Percentiles rank a stretch among this genome's conserved stretches.
These are phyloP conservation scores for Imleria badia DNA, from an alignment of 768 basidiomycete genomes.

Conservation along the genomic window DNA sequence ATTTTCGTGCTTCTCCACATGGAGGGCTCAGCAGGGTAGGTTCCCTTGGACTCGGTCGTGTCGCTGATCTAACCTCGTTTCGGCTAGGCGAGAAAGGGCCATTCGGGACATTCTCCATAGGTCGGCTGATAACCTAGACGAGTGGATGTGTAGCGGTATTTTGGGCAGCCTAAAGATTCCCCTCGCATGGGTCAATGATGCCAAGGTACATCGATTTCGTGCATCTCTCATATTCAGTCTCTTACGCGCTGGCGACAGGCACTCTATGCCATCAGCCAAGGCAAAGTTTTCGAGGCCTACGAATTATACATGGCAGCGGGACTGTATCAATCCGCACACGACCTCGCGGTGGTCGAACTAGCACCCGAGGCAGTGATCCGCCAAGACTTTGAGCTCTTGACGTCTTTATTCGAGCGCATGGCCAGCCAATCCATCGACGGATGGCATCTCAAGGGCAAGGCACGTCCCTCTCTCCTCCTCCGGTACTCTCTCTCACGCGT, in stretches of 20 bases:
- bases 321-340: slow-evolving; percentile 72
- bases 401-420: slow-evolving; percentile 68
- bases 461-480: slow-evolving; percentile 27
- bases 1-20: slow-evolving; percentile 88
- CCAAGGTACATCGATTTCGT: slow-evolving; percentile 54
- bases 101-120: slow-evolving; percentile 80
- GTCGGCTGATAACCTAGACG: slow-evolving; percentile 62
- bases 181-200: slow-evolving; percentile 83
- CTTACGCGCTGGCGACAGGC: slow-evolving; percentile 48
- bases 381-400: slow-evolving; percentile 55
- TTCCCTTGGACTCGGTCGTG: slow-evolving; percentile 3
- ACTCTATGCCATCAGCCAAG: slow-evolving; percentile 57
- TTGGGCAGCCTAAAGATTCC: slow-evolving; percentile 81
- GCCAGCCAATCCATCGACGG: slow-evolving; percentile 55
- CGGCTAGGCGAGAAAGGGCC: slow-evolving; percentile 73
- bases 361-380: slow-evolving; percentile 83
- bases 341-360: slow-evolving; percentile 80
- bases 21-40: slow-evolving; percentile 77
- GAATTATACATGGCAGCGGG: slow-evolving; percentile 72
- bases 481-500: slow-evolving; percentile 5
- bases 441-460: slow-evolving; percentile 87
- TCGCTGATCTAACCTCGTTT: slow-evolving; percentile 6
- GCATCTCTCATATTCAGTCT: not conserved
- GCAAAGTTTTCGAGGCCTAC: slow-evolving; percentile 71
- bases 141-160: slow-evolving; percentile 71